phyloP scores from a whole-genome alignment of 768 basidiomycete species.

The Mycena maculata region DNA sequence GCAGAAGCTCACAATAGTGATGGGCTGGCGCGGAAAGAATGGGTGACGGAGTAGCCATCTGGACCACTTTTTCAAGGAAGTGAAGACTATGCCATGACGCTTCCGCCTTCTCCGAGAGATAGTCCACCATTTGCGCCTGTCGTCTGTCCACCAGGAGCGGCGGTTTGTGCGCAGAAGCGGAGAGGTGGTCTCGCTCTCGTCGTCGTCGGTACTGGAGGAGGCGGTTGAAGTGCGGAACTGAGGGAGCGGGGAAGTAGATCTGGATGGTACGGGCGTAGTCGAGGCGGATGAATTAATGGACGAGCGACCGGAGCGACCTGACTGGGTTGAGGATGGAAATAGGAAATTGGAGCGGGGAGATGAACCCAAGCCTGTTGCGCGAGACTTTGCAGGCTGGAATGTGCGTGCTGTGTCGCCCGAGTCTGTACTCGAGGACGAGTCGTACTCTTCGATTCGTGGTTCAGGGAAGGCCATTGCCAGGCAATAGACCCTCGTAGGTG shows the following conservation, averaged over 20 bases:
- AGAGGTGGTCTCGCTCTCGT: slow-evolving; percentile 68
- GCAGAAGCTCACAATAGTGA: slow-evolving; percentile 74
- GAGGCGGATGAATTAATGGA: slow-evolving; percentile 56
- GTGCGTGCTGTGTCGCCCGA: slow-evolving; percentile 50
- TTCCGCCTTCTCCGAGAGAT: slow-evolving; percentile 63
- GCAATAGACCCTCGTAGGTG: not conserved
- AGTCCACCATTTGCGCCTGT: slow-evolving; percentile 69
- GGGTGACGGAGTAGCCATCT: slow-evolving; percentile 74
- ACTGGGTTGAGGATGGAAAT: slow-evolving; percentile 48
- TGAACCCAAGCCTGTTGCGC: slow-evolving; percentile 24
- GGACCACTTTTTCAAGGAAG: slow-evolving; percentile 65
- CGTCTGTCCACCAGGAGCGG: slow-evolving; percentile 56
- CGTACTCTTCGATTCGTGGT: slow-evolving; percentile 51
- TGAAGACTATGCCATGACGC: slow-evolving; percentile 58
- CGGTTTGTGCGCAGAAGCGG: slow-evolving; percentile 55
- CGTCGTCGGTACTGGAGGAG: slow-evolving; percentile 68
- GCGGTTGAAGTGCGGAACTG: slow-evolving; percentile 61
- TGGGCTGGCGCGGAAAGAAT: slow-evolving; percentile 81
- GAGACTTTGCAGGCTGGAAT: slow-evolving; percentile 32
- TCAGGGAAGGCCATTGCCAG: slow-evolving; percentile 30
- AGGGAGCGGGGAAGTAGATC: slow-evolving; percentile 69
- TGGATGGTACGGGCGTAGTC: slow-evolving; percentile 71
- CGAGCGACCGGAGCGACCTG: slow-evolving; percentile 51
- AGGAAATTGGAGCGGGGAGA: slow-evolving; percentile 46
- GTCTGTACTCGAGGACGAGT: slow-evolving; percentile 58